Evolutionary conservation across 2,329 filamentous ascomycete genomes (phyloP).

Genomic region (Hypoxylon sp.): DNA sequence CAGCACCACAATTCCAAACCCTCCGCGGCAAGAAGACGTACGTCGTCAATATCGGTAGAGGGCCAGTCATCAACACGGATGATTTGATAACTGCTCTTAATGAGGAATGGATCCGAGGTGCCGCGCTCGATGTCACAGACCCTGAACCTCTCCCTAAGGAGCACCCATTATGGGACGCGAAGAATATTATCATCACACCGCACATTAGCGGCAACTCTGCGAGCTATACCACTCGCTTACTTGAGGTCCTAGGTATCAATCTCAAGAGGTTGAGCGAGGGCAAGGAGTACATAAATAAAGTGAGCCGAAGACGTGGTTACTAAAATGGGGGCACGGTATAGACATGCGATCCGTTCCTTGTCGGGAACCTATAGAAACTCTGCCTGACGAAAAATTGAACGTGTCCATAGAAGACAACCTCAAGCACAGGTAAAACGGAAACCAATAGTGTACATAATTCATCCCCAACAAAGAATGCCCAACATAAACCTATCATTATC

Average conservation of each 20-base stretch:
- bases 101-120: slow-evolving; percentile 55
- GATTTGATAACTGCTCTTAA: slow-evolving; percentile 65
- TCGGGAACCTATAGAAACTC: no score
- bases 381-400: no score
- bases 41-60: slow-evolving; percentile 71
- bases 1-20: slow-evolving; percentile 50
- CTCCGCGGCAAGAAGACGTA: slow-evolving; percentile 56
- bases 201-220: slow-evolving; percentile 45
- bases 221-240: slow-evolving; percentile 40
- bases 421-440: no score
- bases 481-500: no score
- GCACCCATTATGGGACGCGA: slow-evolving; percentile 69
- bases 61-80: slow-evolving; percentile 48
- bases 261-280: slow-evolving; percentile 43
- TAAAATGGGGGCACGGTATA: no score
- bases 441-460: no score
- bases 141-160: slow-evolving; percentile 71
- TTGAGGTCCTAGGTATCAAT: slow-evolving; percentile 43
- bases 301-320: slow-evolving; percentile 46
- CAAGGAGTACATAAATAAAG: slow-evolving; percentile 44
- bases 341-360: no score
- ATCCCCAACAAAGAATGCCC: no score
- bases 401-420: no score
- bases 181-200: slow-evolving; percentile 65
- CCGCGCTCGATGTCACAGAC: slow-evolving; percentile 74